Evolutionary conservation across 169 alveolate genomes (phyloP), one percentile per base, ranked within the genome.

Genomic region (Pseudocohnilembus persalinus): DNA sequence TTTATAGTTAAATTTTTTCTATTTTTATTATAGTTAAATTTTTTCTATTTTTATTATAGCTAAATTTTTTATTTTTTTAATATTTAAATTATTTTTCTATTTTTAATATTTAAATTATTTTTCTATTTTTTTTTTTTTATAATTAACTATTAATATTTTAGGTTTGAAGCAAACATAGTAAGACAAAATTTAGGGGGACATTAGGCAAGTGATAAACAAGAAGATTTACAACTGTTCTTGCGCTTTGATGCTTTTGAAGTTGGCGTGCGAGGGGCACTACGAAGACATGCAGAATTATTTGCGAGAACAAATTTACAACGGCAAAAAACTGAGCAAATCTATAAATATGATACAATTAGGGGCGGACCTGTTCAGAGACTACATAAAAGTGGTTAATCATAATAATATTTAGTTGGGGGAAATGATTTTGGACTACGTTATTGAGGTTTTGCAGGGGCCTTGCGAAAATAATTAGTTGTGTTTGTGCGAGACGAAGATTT

Each of bases 371-470:
- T 79, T 79, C 64, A 63, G 64, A n/a, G 64, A 79, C 25, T 79
- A 79, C 64, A 34, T 28, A 1, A 79, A 79, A 63, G 63, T 79
- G 0, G 31, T 79, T 29, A 79, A 79, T 79, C 63, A 79, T 6
- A 28, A 11, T n/a, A 79, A 79, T 63, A n/a, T 79, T 28, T n/a
- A 29, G 0, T 63, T 79, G 30, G 84, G 84, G 11, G 49, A 34
- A 20, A 16, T 49, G 64, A 64, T 79, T 63, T 76, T 91, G 33
- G 94, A 94, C 79, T 82, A 93, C 49, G 75, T 94, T 16, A 88
- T 90, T 74, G 96, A 94, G 77, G 84, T 90, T 28, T 77, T 94
- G 29, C 90, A 94, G 89, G 97, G 97, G 0, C 97, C 97, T 15
- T 94, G 97, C 89, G 84, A 83, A 65, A 88, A 82, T 32, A 94